phyloP scores from a whole-genome alignment of 352 stramenopile genomes.

The Globisporangium okanoganense region DNA sequence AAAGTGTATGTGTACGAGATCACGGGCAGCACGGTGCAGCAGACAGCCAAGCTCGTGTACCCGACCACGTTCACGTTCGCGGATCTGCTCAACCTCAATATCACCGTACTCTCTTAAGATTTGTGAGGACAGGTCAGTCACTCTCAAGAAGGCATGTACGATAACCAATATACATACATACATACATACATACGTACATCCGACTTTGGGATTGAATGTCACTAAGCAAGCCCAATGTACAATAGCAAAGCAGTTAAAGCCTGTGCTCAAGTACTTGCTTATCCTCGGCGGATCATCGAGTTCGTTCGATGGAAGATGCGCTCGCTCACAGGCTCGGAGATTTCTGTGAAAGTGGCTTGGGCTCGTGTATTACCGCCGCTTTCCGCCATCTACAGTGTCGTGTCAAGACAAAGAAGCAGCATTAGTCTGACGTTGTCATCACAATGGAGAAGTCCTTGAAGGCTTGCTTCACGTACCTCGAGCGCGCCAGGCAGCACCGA shows the following conservation, averaged over 20 bases:
- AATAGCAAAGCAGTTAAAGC: no score
- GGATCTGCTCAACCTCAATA: slow-evolving; percentile 3
- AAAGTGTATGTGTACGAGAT: slow-evolving; percentile 27
- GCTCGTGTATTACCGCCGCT: slow-evolving; percentile 2
- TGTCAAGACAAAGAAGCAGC: not conserved
- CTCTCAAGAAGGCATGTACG: not conserved
- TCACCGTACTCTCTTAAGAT: slow-evolving; percentile 18
- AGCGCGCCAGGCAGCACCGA: slow-evolving; percentile 21
- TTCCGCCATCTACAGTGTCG: not conserved
- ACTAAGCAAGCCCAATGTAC: no score
- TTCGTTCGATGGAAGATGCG: slow-evolving; percentile 46
- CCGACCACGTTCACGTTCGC: slow-evolving; percentile 6
- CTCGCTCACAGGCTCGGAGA: slow-evolving; percentile 27
- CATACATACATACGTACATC: no score
- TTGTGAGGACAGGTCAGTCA: not conserved
- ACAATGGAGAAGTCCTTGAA: not conserved
- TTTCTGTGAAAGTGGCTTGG: slow-evolving; percentile 26
- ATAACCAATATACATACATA: not conserved
- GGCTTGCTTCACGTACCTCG: slow-evolving; percentile 3
- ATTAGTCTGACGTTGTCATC: no score
- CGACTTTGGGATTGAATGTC: no score
- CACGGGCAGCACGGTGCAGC: slow-evolving; percentile 11
- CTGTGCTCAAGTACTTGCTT: not conserved
- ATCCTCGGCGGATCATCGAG: slow-evolving; percentile 24
- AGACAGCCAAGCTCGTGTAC: slow-evolving; percentile 10